These are phyloP conservation scores for Colletotrichum orchidophilum DNA, from an alignment of 2,329 filamentous ascomycete species.

Conservation along the genomic window DNA sequence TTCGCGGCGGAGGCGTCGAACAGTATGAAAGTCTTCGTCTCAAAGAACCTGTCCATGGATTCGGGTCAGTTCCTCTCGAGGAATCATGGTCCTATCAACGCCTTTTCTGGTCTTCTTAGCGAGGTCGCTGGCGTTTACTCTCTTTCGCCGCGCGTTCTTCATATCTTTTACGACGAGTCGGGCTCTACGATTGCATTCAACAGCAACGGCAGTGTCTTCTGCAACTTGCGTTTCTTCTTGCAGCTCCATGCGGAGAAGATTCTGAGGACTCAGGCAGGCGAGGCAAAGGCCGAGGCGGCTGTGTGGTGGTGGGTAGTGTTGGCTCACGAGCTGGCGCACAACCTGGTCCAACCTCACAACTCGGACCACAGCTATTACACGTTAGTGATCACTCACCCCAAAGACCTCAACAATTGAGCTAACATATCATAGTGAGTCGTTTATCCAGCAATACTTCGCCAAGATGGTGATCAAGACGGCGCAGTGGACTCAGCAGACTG, in stretches of 20 bases:
- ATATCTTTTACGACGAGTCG: constrained; percentile 85
- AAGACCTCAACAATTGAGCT: neutral
- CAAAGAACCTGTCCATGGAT: constrained; percentile 60
- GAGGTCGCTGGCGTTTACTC: constrained; percentile 79
- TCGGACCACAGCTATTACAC: constrained; percentile 86
- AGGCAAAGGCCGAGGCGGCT: constrained; percentile 71
- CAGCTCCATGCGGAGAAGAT: constrained; percentile 74
- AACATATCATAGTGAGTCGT: constrained; percentile 67
- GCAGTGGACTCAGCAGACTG: constrained; percentile 42
- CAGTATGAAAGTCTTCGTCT: constrained; percentile 78
- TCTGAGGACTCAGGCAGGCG: constrained; percentile 41
- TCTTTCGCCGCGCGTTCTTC: constrained; percentile 73
- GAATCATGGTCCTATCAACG: constrained; percentile 70
- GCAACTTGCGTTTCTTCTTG: constrained; percentile 88
- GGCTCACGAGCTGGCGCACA: constrained; percentile 95
- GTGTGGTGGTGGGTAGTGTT: constrained; percentile 96
- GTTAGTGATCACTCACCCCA: constrained; percentile 49
- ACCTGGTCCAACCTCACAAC: constrained; percentile 82
- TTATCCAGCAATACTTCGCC: constrained; percentile 80
- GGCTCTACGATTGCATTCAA: constrained; percentile 95
- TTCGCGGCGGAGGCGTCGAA: constrained; percentile 76
- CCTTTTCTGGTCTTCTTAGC: constrained; percentile 74
- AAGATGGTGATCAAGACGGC: constrained; percentile 70
- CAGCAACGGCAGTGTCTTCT: constrained; percentile 85
- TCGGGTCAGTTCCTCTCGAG: constrained; percentile 66